phyloP scores from a whole-genome alignment of 2,329 filamentous ascomycete genomes.

The Sodiomyces alkalinus region DNA sequence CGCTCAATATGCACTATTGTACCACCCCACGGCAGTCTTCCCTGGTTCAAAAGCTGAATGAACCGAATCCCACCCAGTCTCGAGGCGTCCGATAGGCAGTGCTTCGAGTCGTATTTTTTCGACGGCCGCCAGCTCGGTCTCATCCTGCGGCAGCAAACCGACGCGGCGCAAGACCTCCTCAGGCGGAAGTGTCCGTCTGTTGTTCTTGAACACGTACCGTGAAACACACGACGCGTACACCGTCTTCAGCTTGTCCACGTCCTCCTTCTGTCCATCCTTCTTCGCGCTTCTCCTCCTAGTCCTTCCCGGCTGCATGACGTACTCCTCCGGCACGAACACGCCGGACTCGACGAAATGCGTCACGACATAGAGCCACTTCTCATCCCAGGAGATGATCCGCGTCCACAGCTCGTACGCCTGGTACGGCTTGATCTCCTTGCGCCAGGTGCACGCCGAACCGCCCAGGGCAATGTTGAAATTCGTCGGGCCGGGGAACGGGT shows the following conservation, averaged over 20 bases:
- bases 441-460: conserved; percentile 3
- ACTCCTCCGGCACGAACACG: conserved; percentile 35
- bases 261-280: too few relatives aligned
- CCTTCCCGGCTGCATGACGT: conserved; percentile 24
- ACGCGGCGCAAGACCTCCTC: conserved; percentile 57
- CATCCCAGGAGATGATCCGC: conserved; percentile 41
- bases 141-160: conserved; percentile 49
- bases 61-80: conserved; percentile 3
- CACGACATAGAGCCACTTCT: conserved; percentile 67
- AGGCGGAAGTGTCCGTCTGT: conserved; percentile 69
- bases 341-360: conserved; percentile 56
- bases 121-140: conserved; percentile 1
- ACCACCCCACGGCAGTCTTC: conserved; percentile 1
- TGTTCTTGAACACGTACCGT: conserved; percentile 74
- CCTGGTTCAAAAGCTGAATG: conserved; percentile 2
- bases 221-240: conserved; percentile 56
- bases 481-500: conserved; percentile 30
- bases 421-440: conserved; percentile 5
- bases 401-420: conserved; percentile 6
- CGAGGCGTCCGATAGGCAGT: conserved; percentile 1
- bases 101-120: conserved; percentile 1
- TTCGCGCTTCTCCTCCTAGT: too few relatives aligned
- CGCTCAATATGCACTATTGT: conserved; percentile 1
- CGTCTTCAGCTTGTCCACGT: conserved; percentile 36
- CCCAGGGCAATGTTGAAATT: conserved; percentile 35